Percentiles rank a stretch among this genome's conserved stretches.
phyloP scores from a whole-genome alignment of 441 rosid species.

The Mallotus repandus region DNA sequence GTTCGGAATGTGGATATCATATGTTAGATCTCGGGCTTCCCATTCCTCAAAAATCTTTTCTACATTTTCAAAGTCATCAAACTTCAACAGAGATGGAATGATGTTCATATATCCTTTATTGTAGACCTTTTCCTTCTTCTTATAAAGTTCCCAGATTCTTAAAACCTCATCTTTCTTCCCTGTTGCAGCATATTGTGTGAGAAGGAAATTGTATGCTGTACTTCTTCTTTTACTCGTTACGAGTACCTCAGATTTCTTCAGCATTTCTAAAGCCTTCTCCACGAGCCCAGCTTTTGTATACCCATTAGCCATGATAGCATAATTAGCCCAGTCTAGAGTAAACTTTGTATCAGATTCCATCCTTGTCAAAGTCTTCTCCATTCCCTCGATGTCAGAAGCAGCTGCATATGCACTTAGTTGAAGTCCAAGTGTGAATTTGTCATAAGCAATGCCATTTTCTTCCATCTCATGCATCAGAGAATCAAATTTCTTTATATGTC shows the following conservation, averaged over 20 bases:
- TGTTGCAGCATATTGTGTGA: slow-evolving; percentile 37
- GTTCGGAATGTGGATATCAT: slow-evolving; percentile 39
- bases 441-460: slow-evolving; percentile 25
- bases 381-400: slow-evolving; percentile 31
- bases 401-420: slow-evolving; percentile 39
- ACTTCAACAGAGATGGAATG: slow-evolving; percentile 39
- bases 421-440: slow-evolving; percentile 31
- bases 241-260: slow-evolving; percentile 41
- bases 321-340: slow-evolving; percentile 32
- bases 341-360: slow-evolving; percentile 36
- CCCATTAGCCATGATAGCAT: slow-evolving; percentile 30
- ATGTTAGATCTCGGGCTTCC: slow-evolving; percentile 31
- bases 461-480: slow-evolving; percentile 38
- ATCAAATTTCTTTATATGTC: slow-evolving; percentile 25
- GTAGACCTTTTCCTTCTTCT: slow-evolving; percentile 29
- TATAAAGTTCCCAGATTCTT: slow-evolving; percentile 50
- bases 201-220: slow-evolving; percentile 34
- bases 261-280: slow-evolving; percentile 38
- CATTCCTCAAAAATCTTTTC: slow-evolving; percentile 48
- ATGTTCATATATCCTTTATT: slow-evolving; percentile 39
- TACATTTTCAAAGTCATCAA: slow-evolving; percentile 43
- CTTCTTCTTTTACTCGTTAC: slow-evolving; percentile 17
- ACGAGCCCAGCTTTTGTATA: slow-evolving; percentile 31
- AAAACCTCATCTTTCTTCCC: slow-evolving; percentile 53
- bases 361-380: slow-evolving; percentile 33